Evolutionary conservation across 1,139 yeast species (phyloP), one percentile per base, ranked within the genome.

Genomic region (Lodderomyces metapsilosis): DNA sequence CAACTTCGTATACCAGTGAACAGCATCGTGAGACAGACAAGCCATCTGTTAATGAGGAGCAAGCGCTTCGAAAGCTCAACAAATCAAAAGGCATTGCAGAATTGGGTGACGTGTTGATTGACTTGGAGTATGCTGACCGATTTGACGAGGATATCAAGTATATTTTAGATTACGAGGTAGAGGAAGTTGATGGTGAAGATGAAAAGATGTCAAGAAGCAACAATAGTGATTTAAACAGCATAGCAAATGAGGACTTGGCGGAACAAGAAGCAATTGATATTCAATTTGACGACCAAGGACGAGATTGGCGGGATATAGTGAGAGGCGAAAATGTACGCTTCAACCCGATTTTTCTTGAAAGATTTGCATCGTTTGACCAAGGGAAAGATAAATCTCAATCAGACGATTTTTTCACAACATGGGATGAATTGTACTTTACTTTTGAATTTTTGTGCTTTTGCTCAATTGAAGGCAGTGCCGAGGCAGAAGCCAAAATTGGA

Each of bases 131-230:
- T 32, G 81, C 79, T 43, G 92, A 85, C 57, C 64, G 79, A 41
- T 82, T 78, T 49, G 94, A 85, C 54, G 89, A 83, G 49, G 92
- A 85, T 58, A 76, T 84, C 16, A 67, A 76, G 43, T 85, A 84
- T 53, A 80, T 85, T 62, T 84, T 84, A 57, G 88, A 82, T 42
- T 71, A 73, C 52, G 43, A 41, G 15, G 9, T 37, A n/a, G 36
- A 30, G 16, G 34, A 23, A 6, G 36, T 8, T 10, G 43, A 45
- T 3, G 32, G 37, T 10, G 41, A 28, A 5, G n/a, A n/a, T n/a
- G n/a, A n/a, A 15, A 30, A n/a, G 32, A 36, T 13, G 6, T 25
- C 15, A 21, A 32, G 23, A 4, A 25, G 37, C 13, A 16, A 25
- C 24, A 20, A 5, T 3, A 12, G 16, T 15, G 32, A 28, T 15